phyloP scores from a whole-genome alignment of 164 flowering plant species.

The Macadamia tetraphylla region DNA sequence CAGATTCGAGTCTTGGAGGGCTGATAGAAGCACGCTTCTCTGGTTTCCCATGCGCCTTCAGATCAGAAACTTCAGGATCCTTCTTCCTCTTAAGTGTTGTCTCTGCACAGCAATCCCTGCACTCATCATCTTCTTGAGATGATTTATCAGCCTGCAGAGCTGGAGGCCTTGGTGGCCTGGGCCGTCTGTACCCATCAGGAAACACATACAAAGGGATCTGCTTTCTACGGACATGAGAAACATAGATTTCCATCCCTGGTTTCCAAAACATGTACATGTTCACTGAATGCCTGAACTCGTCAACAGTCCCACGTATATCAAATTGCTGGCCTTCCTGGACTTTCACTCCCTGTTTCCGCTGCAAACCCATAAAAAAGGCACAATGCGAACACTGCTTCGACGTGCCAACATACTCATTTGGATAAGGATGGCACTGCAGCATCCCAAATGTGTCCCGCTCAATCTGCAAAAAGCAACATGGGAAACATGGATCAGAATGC shows the following conservation, averaged over 20 bases:
- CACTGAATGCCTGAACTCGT: constrained; percentile 73
- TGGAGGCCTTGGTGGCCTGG: constrained; percentile 40
- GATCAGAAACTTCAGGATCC: constrained; percentile 16
- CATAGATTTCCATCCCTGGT: constrained; percentile 89
- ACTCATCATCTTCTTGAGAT: constrained; percentile 24
- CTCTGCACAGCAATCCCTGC: constrained; percentile 26
- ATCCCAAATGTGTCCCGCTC: constrained; percentile 89
- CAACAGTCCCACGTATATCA: constrained; percentile 91
- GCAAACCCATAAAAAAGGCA: constrained; percentile 95
- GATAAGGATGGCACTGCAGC: constrained; percentile 96
- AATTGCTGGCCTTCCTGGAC: constrained; percentile 93
- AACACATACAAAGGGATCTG: constrained; percentile 79
- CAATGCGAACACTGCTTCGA: constrained; percentile 66
- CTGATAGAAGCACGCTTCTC: constrained; percentile 22
- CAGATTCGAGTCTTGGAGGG: constrained; percentile 22
- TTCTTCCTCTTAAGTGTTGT: constrained; percentile 19
- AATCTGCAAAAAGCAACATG: constrained; percentile 46
- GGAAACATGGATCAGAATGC: neutral
- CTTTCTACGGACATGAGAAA: constrained; percentile 85
- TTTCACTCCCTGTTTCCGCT: constrained; percentile 71
- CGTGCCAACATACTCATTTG: constrained; percentile 62
- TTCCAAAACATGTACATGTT: constrained; percentile 76
- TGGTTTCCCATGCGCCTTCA: constrained; percentile 10
- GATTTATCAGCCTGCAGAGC: constrained; percentile 34
- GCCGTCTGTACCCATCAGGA: constrained; percentile 69